A percentile compares a stretch with the other conserved stretches of the same genome.
Evolutionary conservation across 73 alveolate species (phyloP).

Genomic region (Tetrahymena malaccensis): DNA sequence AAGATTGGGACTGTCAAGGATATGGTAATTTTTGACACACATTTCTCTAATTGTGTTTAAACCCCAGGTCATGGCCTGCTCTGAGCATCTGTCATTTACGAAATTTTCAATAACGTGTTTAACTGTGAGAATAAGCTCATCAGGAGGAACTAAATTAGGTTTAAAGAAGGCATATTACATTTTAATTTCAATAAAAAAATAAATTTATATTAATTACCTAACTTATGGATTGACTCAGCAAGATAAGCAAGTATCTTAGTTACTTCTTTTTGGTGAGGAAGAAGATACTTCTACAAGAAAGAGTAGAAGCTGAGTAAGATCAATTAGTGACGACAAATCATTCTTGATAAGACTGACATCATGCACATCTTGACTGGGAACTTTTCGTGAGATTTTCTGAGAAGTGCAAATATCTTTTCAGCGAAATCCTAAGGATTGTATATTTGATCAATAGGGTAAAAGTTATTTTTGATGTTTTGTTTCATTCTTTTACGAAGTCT

Average conservation of each 20-base stretch:
- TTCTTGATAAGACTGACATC: constrained; percentile 33
- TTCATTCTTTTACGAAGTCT: not conserved
- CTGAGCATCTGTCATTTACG: constrained; percentile 32
- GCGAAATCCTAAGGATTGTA: constrained; percentile 34
- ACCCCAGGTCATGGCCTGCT: constrained; percentile 26
- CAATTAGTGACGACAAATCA: constrained; percentile 25
- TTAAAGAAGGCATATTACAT: no score
- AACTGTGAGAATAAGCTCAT: constrained; percentile 6
- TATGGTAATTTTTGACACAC: not conserved
- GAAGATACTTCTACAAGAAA: constrained; percentile 19
- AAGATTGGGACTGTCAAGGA: constrained; percentile 8
- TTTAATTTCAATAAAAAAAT: no score
- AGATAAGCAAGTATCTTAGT: constrained; percentile 22
- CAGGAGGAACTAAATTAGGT: constrained; percentile 27
- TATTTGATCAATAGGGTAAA: constrained; percentile 23
- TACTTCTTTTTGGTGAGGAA: constrained; percentile 22
- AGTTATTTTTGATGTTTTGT: not conserved
- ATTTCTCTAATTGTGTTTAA: constrained; percentile 16
- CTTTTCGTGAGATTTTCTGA: constrained; percentile 20
- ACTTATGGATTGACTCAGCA: constrained; percentile 29
- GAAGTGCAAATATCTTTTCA: constrained; percentile 19
- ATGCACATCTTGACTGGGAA: constrained; percentile 27
- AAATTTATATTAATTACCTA: not conserved
- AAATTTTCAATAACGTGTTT: constrained; percentile 24
- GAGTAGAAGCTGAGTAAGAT: constrained; percentile 3